Conservation (phyloP, 345 rosid species). For the Arabis hirsuta region DNA sequence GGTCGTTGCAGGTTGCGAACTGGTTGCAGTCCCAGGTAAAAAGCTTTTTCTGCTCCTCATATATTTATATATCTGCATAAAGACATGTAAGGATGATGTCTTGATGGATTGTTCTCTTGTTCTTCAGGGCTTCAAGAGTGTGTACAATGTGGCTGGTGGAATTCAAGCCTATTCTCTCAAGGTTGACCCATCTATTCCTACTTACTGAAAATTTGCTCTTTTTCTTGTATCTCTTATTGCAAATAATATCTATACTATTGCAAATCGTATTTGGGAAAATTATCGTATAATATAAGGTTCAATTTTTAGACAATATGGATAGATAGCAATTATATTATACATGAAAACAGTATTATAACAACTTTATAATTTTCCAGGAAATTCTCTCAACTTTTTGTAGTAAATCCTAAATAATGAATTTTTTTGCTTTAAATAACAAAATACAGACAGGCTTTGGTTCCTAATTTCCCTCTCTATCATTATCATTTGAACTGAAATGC, state of each 20-base stretch:
- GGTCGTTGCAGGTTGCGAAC: constrained; percentile 83
- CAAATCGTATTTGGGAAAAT: neutral
- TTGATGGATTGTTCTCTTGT: constrained; percentile 21
- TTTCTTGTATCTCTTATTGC: neutral
- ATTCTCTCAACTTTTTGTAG: constrained; percentile 39
- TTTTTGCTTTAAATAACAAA: constrained; percentile 36
- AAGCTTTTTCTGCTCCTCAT: neutral
- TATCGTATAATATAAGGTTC: constrained; percentile 2
- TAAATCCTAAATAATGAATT: constrained; percentile 29
- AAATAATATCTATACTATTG: neutral
- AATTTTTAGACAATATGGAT: constrained; percentile 19
- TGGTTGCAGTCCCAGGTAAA: constrained; percentile 88
- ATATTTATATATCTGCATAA: neutral
- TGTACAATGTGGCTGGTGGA: constrained; percentile 78
- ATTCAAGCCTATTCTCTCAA: constrained; percentile 75
- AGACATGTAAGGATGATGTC: constrained; percentile 20
- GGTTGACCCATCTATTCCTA: constrained; percentile 81
- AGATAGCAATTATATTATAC: constrained; percentile 3
- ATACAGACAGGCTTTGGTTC: constrained; percentile 29
- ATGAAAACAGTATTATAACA: neutral
- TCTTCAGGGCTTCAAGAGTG: constrained; percentile 78
- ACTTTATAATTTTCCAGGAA: constrained; percentile 25
- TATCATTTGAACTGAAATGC: constrained; percentile 24
- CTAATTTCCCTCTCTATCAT: constrained; percentile 40
- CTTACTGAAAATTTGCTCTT: constrained; percentile 47